phyloP scores from a whole-genome alignment of 2,329 filamentous ascomycete species.

The Aspergillus brunneoviolaceus region DNA sequence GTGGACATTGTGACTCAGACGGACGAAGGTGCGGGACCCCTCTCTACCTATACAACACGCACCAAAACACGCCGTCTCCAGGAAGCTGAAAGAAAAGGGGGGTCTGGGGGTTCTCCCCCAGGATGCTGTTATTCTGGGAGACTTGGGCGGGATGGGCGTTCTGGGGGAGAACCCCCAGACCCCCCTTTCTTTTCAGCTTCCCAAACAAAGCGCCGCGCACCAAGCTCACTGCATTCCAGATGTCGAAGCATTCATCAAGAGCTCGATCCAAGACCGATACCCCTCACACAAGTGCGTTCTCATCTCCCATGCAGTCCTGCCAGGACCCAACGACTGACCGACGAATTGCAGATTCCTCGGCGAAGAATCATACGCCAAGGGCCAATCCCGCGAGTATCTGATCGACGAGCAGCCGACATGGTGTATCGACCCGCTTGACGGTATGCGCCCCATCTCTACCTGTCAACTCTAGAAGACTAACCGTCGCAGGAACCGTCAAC shows the following conservation, averaged over 20 bases:
- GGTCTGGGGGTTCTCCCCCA: neutral
- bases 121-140: no score
- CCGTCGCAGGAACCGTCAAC: conserved; percentile 63
- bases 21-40: conserved; percentile 59
- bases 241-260: conserved; percentile 69
- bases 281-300: conserved; percentile 63
- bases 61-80: fast-evolving
- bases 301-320: neutral
- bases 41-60: no score
- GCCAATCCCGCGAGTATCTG: conserved; percentile 66
- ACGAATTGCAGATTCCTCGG: conserved; percentile 63
- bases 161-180: neutral
- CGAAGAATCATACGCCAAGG: conserved; percentile 73
- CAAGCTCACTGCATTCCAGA: conserved; percentile 46
- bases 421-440: conserved; percentile 75
- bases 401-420: conserved; percentile 66
- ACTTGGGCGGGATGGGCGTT: no score
- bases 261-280: conserved; percentile 58
- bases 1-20: conserved; percentile 78
- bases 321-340: neutral
- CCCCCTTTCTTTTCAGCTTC: no score
- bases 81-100: no score
- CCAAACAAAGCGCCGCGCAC: no score
- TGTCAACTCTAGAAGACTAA: neutral
- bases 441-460: conserved; percentile 34